Base-by-base conservation (phyloP, 2,329 filamentous ascomycete genomes). In the Pseudogymnoascus sp. region DNA sequence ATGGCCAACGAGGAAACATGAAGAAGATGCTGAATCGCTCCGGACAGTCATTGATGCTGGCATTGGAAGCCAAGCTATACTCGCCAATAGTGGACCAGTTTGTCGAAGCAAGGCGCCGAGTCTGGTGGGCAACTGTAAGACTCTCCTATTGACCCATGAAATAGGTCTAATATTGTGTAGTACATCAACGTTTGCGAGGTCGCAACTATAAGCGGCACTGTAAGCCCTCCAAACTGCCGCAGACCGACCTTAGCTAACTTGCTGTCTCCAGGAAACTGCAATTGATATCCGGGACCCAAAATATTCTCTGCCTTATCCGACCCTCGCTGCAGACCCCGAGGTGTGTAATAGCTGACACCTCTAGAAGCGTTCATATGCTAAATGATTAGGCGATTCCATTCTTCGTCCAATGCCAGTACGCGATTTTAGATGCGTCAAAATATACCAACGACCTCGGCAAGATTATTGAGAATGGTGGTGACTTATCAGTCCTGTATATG, bases 121-220 rank as follows among this genome's bases (percentile, higher is more conserved):
- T 77, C 5, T 83, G 80, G 80, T 83, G 80, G 80, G 81, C 81
- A 78, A 81, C 80, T 16, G 76, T 77, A 65, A 40, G 75, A 66
- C 43, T 60, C 16, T 55, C 18, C 38, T 59, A 3, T 18, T 38
- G 7, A 11, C 6, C 9, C 7, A 2, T 11, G 31, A 40, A 49
- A 11, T 28, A 21, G 16, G 12, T 58, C 43, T 64, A 45, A 68
- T 64, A 3, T 55, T 35, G 23, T 7, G 2, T 28, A 79, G 72
- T 83, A 82, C 63, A 75, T 81, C 14, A 78, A 76, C 63, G 77
- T 78, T 4, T 81, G 79, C 43, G 81, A 83, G 67, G 78, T 75
- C 9, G 77, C 79, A 1, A 81, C 83, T 61, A 78, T 82, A 21
- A 81, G 78, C 70, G 81, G 79, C 62, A 77, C 75, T 65, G 78